These are phyloP conservation scores for Nephelium lappaceum DNA, from an alignment of 345 rosid species.

Conservation along the genomic window DNA sequence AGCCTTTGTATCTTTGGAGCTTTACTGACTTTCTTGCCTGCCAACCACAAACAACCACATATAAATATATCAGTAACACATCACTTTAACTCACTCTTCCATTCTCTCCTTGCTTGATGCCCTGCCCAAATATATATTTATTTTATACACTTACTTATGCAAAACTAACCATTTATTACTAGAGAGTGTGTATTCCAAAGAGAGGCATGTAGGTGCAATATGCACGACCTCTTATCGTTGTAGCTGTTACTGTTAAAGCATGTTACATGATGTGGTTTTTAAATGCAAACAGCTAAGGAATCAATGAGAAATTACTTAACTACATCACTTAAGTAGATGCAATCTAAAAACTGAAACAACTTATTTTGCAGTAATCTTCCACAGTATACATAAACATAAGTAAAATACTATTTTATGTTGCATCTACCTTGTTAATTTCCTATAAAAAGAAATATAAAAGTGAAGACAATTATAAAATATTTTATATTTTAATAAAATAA, in stretches of 20 bases:
- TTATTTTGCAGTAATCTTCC: background rate
- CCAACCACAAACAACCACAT: background rate
- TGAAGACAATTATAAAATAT: too few species aligned
- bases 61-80: background rate
- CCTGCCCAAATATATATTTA: background rate
- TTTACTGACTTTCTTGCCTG: constrained; percentile 58
- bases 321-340: background rate
- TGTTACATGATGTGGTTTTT: background rate
- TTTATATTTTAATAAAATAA: too few species aligned
- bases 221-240: background rate
- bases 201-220: background rate
- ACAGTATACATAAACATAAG: too few species aligned
- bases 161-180: too few species aligned
- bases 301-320: background rate
- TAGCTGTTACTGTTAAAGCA: background rate
- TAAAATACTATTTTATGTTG: background rate
- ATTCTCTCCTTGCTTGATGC: background rate
- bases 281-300: background rate
- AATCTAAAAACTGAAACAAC: background rate
- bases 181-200: background rate
- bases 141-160: too few species aligned
- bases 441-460: too few species aligned
- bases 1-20: constrained; percentile 60
- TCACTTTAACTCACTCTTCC: background rate
- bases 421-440: background rate